These are phyloP conservation scores for Rhodamnia rubescens DNA, from an alignment of 345 rosid species.

Conservation along the genomic window DNA sequence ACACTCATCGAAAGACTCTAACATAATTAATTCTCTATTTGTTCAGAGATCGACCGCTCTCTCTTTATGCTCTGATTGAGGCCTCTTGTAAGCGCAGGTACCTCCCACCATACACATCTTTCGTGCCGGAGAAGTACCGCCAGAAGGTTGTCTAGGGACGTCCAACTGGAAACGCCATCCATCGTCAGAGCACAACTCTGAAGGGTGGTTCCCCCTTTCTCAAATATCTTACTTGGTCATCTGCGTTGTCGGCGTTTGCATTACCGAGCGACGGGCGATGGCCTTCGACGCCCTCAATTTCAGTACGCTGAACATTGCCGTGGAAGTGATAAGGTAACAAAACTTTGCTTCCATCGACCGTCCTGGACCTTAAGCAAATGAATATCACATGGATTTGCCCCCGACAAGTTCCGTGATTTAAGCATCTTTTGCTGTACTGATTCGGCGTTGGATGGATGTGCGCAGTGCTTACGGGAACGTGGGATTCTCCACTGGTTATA, in stretches of 20 bases:
- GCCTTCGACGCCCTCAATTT: constrained; percentile 3
- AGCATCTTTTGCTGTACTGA: not conserved
- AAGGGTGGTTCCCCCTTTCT: constrained; percentile 14
- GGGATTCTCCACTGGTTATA: constrained; percentile 47
- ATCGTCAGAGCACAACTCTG: not conserved
- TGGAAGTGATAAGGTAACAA: constrained; percentile 55
- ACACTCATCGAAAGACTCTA: too few species aligned
- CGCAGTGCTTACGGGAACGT: constrained; percentile 60
- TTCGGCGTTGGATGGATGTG: not conserved
- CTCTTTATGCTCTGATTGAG: not conserved
- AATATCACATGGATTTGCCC: not conserved
- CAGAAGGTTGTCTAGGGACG: not conserved
- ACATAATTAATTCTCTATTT: too few species aligned
- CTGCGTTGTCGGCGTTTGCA: constrained; percentile 32
- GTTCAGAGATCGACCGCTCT: too few species aligned
- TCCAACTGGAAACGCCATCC: not conserved
- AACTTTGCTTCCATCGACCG: not conserved
- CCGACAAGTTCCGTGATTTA: not conserved
- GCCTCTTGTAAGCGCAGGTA: constrained; percentile 21
- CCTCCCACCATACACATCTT: constrained; percentile 50
- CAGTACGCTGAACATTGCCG: constrained; percentile 32
- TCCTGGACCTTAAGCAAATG: not conserved
- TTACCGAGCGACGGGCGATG: constrained; percentile 31
- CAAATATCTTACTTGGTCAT: constrained; percentile 30
- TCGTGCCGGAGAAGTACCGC: constrained; percentile 10